These are phyloP conservation scores for Phtheirospermum japonicum DNA, from an alignment of 257 asterid genomes.

Conservation along the genomic window DNA sequence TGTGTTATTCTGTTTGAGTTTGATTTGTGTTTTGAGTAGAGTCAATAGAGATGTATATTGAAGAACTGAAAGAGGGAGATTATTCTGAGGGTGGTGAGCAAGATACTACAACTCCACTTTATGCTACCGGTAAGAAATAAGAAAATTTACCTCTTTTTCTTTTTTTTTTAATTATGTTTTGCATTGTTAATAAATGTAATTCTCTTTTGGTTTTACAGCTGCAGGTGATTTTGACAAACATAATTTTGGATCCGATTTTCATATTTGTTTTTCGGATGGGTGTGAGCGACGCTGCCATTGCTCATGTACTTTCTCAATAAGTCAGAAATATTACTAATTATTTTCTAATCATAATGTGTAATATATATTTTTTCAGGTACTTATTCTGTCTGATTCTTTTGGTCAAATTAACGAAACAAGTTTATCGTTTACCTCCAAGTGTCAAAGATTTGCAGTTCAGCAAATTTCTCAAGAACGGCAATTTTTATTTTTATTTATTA, in stretches of 20 bases:
- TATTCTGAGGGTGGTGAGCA: too few relatives aligned
- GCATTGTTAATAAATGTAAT: too few relatives aligned
- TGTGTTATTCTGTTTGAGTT: too few relatives aligned
- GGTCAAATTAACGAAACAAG: constrained; percentile 59
- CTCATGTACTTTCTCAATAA: constrained; percentile 94
- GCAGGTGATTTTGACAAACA: constrained; percentile 79
- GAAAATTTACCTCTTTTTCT: too few relatives aligned
- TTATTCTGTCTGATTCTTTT: constrained; percentile 64
- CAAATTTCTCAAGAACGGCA: constrained; percentile 81
- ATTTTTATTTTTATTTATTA: constrained; percentile 19
- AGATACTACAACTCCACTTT: constrained; percentile 85
- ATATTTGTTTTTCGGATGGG: too few relatives aligned
- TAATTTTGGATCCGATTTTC: too few relatives aligned
- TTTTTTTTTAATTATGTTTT: too few relatives aligned
- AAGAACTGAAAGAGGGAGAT: too few relatives aligned
- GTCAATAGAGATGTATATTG: too few relatives aligned
- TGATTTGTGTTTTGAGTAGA: too few relatives aligned
- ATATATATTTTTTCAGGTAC: constrained; percentile 61
- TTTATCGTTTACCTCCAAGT: constrained; percentile 72
- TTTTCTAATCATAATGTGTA: neutral
- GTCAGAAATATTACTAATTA: constrained; percentile 27
- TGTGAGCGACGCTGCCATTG: constrained; percentile 94
- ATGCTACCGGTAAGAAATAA: constrained; percentile 94
- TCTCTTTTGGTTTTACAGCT: too few relatives aligned
- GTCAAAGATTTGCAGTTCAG: constrained; percentile 61